Base-by-base conservation (phyloP, 805 yeast genomes). In the Candida tibetensis region DNA sequence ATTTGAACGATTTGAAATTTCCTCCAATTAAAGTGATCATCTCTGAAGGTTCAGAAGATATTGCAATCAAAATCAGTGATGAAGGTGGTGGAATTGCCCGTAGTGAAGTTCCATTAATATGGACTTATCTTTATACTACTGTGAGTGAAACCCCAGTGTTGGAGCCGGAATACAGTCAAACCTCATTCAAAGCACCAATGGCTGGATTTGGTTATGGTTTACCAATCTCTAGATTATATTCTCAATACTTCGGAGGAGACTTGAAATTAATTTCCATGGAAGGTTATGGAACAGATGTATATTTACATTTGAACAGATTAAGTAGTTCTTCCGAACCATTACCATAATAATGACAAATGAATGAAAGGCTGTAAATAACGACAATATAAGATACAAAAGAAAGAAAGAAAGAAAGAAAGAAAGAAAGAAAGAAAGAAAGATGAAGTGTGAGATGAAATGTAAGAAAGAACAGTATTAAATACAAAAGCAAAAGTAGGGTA, bases 21-120 rank as follows among this genome's bases (percentile, higher is more conserved):
- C 95, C 96, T 0, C 85, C 95, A 1, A 81, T 89, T 29, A 88
- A 86, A 62, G 81, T 89, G 17, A 85, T 89, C 36, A 89, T 88
- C 19, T 86, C 90, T 8, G 86, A 87, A 55, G 96, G 96, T 12
- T 77, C 80, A 32, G 95, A 88, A 57, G 96, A 89, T 53, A 87
- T 89, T 49, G 88, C 96, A 7, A 82, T 88, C 50, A 89, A 89
- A 60, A 81, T 88, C 45, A 81, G 90, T 19, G 96, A 88, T 58
- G 95, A 88, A 64, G 96, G 96, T 26, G 96, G 96, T 21, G 96
- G 96, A 16, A 87, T 89, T 43, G 85, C 95, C 2, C 72, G 95
- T 43, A 74, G 86, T 44, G 90, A 85, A 39, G 76, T 85, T 12
- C 93, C 95, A 3, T 69, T 85, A 46, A 85, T 88, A 30, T 89